Base-by-base conservation (phyloP, 495 filamentous ascomycete species). In the Aspergillus steynii region DNA sequence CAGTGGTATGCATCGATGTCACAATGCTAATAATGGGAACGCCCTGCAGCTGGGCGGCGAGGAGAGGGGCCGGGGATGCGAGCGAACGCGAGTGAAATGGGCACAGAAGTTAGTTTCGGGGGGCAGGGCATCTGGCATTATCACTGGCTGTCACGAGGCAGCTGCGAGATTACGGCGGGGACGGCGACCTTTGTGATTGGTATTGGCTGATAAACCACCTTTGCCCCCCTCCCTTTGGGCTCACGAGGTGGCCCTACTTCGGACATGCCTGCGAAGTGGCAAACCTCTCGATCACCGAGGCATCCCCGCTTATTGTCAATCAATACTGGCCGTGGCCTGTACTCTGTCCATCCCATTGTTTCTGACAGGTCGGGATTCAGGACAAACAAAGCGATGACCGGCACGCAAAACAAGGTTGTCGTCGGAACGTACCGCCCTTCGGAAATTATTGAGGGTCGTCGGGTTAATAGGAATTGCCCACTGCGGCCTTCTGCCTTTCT, bases 1-100 rank as follows among this genome's bases (percentile, higher is more conserved):
- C 50, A 51, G 37, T 61, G 65, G 56, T 59, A 60, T 67, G 68
- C 65, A 65, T 64, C 59, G 29, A 55, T 60, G 65, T 67, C 69
- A 67, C 62, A 37, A 42, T 32, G 47, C 62, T 61, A 62, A 20
- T 61, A 62, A 20, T 48, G 50, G 29, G 9, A 58, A 56, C 58
- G 61, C 48, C 29, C 53, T 61, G 60, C 55, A 61, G 59, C 37
- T 15, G 37, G 10, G 29, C 15, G 42, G 31, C 45, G 27, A 50
- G 5, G 31, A 25, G 29, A 56, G 54, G 14, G 32, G 27, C 26
- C 7, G 32, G 34, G 20, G 20, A 27, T 27, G 28, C 27, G 31
- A 53, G 34, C 15, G 53, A 47, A 15, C 25, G 56, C 27, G 27
- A 27, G 56, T 45, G 15, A 20, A 27, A 48, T 37, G 28, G 37